A percentile compares a stretch with the other conserved stretches of the same genome.
phyloP scores from a whole-genome alignment of 768 basidiomycete genomes.

The Exsudoporus frostii region DNA sequence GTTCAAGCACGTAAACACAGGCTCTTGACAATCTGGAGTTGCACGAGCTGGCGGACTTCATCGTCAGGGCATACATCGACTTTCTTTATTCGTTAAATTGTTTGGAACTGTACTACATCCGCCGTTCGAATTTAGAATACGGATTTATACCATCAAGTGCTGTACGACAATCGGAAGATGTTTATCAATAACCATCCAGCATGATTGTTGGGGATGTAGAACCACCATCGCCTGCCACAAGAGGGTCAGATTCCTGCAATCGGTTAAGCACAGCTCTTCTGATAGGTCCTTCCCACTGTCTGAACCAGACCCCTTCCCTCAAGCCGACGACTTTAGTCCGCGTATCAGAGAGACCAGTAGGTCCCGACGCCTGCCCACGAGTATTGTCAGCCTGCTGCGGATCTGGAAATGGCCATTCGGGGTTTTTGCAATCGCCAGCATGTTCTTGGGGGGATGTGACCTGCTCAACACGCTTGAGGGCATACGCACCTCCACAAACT shows the following conservation, averaged over 20 bases:
- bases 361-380: slow-evolving; percentile 19
- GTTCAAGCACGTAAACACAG: slow-evolving; percentile 18
- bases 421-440: not conserved
- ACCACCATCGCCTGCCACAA: slow-evolving; percentile 30
- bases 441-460: slow-evolving; percentile 11
- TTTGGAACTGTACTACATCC: slow-evolving; percentile 10
- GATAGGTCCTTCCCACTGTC: slow-evolving; percentile 70
- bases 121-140: not conserved
- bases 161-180: not conserved
- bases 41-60: not conserved
- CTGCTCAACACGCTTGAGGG: slow-evolving; percentile 48
- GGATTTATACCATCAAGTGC: slow-evolving; percentile 1
- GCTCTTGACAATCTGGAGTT: not conserved
- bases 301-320: slow-evolving; percentile 78
- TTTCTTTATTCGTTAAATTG: slow-evolving; percentile 23
- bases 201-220: slow-evolving; percentile 7
- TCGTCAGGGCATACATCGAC: not conserved
- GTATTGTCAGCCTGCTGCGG: not conserved
- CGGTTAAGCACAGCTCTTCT: slow-evolving; percentile 50
- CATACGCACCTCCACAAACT: slow-evolving; percentile 73
- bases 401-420: slow-evolving; percentile 5
- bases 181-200: slow-evolving; percentile 26
- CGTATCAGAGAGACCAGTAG: slow-evolving; percentile 27
- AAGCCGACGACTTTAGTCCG: slow-evolving; percentile 48
- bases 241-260: slow-evolving; percentile 35